Base-by-base conservation (phyloP, 2,329 filamentous ascomycete species). In the Coniochaeta ligniaria region DNA sequence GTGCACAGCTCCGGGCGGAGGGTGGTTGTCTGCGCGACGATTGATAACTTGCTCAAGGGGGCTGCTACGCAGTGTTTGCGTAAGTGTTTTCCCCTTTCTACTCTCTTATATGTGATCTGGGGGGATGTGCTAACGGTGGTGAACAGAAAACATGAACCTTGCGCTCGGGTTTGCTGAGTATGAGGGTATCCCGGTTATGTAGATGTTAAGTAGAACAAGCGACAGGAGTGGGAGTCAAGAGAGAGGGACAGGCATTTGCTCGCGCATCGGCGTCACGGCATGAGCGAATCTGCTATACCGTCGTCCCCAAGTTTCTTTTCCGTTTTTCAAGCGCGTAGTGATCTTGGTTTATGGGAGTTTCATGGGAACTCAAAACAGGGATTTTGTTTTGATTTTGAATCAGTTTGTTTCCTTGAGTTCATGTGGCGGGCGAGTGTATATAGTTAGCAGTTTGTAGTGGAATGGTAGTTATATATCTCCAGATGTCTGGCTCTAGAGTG, bases 1-100 rank as follows among this genome's bases (percentile, higher is more conserved):
- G 92, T 97, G 43, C 89, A 97, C 77, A 91, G 85, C 67, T 87
- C 85, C 24, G 94, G 94, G 61, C 95, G 92, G 83, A 84, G 95
- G 58, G 93, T 96, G 0, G 94, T 98, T n/a, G 85, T 98, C 64
- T 96, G 93, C 71, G 91, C 89, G 20, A 96, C 91, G 2, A 96
- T 97, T 69, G 93, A 97, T 76, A 96, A 97, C 76, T 78, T 97
- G 66, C 82, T 95, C 68, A 97, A 97, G 84, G 93, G 93, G 62
- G 93, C 93, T 59, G 91, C 91, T 7, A 96, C 93, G 12, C 93
- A 96, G 74, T 96, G 92, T 78, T 77, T 96, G 73, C 93, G 89
- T 92, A 83, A 83, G 89, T 88, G 58, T 60, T 61, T 16, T 11
- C 54, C n/a, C 1, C 11, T 20, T 24, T 26, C 31, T 3, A 4